A percentile compares a stretch with the other conserved stretches of the same genome.
Evolutionary conservation across 2,329 filamentous ascomycete species (phyloP).

Genomic region (Tolypocladium tundrense): DNA sequence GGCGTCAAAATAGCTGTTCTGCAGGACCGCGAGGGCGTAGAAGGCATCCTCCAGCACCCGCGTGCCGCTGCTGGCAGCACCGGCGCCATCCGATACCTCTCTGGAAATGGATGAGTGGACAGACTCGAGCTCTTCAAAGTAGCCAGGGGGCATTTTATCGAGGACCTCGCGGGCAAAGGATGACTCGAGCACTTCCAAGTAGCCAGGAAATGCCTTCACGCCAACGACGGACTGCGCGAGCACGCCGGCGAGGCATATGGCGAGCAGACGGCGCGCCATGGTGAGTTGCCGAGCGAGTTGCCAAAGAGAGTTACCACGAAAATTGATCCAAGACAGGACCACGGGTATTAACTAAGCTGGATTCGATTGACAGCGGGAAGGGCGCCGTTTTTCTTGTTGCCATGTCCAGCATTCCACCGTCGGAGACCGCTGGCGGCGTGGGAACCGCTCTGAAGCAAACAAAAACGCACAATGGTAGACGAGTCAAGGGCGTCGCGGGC

Average conservation of each 20-base stretch:
- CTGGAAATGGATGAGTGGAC: neutral
- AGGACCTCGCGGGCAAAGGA: too few relatives aligned
- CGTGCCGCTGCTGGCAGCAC: neutral
- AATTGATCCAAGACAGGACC: too few relatives aligned
- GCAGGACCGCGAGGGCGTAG: conserved; percentile 62
- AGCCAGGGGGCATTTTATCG: neutral
- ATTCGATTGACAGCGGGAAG: too few relatives aligned
- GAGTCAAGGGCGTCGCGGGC: too few relatives aligned
- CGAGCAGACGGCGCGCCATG: neutral
- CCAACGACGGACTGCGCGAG: neutral
- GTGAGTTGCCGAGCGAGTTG: neutral
- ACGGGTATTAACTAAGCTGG: too few relatives aligned
- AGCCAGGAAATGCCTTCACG: neutral
- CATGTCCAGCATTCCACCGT: neutral
- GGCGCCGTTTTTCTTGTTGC: neutral
- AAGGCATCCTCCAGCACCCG: conserved; percentile 39
- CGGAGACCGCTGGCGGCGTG: neutral
- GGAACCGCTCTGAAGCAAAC: neutral
- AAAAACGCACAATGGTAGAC: neutral
- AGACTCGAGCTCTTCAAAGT: neutral
- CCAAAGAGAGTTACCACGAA: too few relatives aligned
- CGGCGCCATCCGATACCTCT: too few relatives aligned
- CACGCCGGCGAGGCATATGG: neutral
- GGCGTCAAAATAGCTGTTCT: conserved; percentile 65
- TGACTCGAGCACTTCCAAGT: neutral